Percentiles rank a stretch among this genome's conserved stretches.
phyloP scores from a whole-genome alignment of 2,329 filamentous ascomycete genomes.

The Aspergillus sp. region DNA sequence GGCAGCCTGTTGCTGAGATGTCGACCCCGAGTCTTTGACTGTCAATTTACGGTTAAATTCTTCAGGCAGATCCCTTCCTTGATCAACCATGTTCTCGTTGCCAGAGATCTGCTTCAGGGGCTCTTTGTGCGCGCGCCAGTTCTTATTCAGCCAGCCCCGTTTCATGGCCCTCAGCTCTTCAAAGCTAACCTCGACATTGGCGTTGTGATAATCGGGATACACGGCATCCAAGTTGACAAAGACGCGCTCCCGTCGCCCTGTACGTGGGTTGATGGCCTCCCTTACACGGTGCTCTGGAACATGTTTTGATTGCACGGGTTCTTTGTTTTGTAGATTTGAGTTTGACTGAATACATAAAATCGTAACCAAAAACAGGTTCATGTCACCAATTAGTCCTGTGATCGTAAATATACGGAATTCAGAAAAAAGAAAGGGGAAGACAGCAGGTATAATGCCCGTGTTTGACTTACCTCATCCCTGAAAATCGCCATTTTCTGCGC shows the following conservation, averaged over 20 bases:
- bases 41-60: constrained; percentile 34
- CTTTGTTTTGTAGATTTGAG: constrained; percentile 38
- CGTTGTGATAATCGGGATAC: constrained; percentile 73
- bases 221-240: constrained; percentile 83
- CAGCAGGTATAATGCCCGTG: constrained; percentile 29
- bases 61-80: constrained; percentile 27
- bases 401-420: constrained; percentile 75
- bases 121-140: constrained; percentile 50
- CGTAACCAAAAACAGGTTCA: constrained; percentile 39
- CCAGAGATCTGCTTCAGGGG: constrained; percentile 58
- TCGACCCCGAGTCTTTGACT: constrained; percentile 23
- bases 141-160: constrained; percentile 63
- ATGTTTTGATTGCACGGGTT: constrained; percentile 50
- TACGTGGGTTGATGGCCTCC: constrained; percentile 78
- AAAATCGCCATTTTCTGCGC: constrained; percentile 86
- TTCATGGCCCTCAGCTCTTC: constrained; percentile 83
- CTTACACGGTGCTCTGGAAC: constrained; percentile 73
- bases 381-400: constrained; percentile 87
- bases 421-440: constrained; percentile 36
- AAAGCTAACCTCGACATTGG: constrained; percentile 77
- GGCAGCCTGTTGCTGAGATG: constrained; percentile 12
- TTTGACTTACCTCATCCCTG: constrained; percentile 84
- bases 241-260: constrained; percentile 79
- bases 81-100: constrained; percentile 27
- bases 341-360: constrained; percentile 55